Conservation (phyloP, 192 early-diverging fungal species). For the Coemansia sp. region DNA sequence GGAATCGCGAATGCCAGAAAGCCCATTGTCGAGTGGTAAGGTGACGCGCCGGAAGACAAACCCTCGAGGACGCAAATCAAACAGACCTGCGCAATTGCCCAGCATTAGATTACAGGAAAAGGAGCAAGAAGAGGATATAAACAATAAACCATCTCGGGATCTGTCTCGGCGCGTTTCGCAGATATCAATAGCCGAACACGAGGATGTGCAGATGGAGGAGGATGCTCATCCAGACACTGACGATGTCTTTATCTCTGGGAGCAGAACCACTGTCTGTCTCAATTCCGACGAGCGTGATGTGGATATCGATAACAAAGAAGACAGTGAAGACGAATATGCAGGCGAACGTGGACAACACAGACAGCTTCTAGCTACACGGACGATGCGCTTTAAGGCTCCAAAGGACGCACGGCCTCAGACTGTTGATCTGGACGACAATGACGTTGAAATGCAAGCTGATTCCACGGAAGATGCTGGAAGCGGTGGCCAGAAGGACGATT, state of each 20-base stretch:
- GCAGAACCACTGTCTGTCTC: not conserved
- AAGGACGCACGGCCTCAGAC: conserved; percentile 43
- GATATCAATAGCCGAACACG: conserved; percentile 1
- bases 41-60: conserved; percentile 29
- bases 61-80: not conserved
- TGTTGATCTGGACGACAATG: conserved; percentile 39
- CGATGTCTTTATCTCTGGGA: not conserved
- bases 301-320: conserved; percentile 4
- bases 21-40: conserved; percentile 30
- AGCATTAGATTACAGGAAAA: not conserved
- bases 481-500: not conserved
- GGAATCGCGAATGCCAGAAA: not conserved
- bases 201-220: conserved; percentile 1
- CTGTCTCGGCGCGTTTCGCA: not conserved
- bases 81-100: not conserved
- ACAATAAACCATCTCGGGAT: not conserved
- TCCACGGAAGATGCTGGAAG: not conserved
- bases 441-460: conserved; percentile 4
- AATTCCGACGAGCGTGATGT: not conserved
- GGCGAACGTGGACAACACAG: not conserved
- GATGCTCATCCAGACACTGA: not conserved
- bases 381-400: conserved; percentile 50
- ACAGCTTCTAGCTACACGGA: conserved; percentile 33
- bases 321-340: conserved; percentile 10
- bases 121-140: not conserved